Base-by-base conservation (phyloP, 2,329 filamentous ascomycete genomes). In the Nemania bipapillata region DNA sequence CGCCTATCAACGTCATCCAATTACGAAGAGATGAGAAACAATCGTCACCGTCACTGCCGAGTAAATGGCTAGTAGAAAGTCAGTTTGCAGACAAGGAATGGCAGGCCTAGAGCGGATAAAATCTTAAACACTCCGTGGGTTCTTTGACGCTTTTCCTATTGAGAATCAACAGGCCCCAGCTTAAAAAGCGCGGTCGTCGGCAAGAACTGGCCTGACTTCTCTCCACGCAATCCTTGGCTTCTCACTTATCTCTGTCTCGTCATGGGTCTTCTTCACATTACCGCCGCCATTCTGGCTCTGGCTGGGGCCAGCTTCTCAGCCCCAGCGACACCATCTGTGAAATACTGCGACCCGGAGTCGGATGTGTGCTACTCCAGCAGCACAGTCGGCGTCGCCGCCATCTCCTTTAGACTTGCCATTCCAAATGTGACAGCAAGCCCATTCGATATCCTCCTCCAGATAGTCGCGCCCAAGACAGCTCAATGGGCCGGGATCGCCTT, bases 401-500 rank as follows among this genome's bases (percentile, higher is more conserved):
- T 81, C 56, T 75, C 73, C 0, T 79, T 74, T 63, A 78, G 79
- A 6, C 66, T 81, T 24, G 79, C 79, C 20, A 76, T 84, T 20
- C 81, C 82, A 4, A 75, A 71, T 17, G 74, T 73, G 3, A 73
- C 77, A 7, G 49, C 75, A 0, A 74, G 58, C n/a, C 68, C 76
- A 0, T 84, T 81, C 67, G 82, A 84, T 63, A 77, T 78, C 9
- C 77, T 84, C 3, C 42, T 84, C 24, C 83, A 85, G 71, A 79
- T 85, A 47, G 77, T 81, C 3, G 80, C 82, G 0, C 83, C 83
- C 20, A 77, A 77, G 22, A 73, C 77, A 9, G 79, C 83, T 56
- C 83, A 83, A 57, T 86, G 84, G 83, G 81, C 81, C 8, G 84
- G 82, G 1, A 74, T 85, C 30, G 81, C 83, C 9, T 85, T 83